Conservation (phyloP, 108 stramenopile genomes). For the Skeletonema potamos region DNA sequence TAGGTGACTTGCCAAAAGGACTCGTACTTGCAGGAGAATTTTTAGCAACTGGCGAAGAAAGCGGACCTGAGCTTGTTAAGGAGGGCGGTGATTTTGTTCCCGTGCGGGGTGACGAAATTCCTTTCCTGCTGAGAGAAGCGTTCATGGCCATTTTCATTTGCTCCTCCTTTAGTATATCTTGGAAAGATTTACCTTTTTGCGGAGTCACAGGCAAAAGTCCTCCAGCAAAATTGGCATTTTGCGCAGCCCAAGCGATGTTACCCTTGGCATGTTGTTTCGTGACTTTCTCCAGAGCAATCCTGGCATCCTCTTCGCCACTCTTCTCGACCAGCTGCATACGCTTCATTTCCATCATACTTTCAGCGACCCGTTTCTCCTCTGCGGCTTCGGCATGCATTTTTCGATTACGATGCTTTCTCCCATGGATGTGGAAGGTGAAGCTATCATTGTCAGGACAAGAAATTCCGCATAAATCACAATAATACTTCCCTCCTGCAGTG, state of each 20-base stretch:
- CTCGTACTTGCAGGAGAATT: background rate
- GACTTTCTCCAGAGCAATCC: constrained; percentile 16
- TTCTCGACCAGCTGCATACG: constrained; percentile 45
- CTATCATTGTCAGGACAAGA: constrained; percentile 68
- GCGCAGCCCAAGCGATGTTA: constrained; percentile 11
- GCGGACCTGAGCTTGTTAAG: background rate
- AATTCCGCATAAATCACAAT: constrained; percentile 63
- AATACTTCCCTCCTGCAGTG: constrained; percentile 11
- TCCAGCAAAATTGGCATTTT: constrained; percentile 1
- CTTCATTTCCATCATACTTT: constrained; percentile 58
- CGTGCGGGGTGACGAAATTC: background rate
- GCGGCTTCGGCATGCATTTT: constrained; percentile 57
- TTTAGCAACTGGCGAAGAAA: background rate
- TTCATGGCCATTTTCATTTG: constrained; percentile 6
- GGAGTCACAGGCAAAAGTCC: background rate
- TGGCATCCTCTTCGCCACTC: constrained; percentile 5
- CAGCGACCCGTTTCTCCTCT: constrained; percentile 60
- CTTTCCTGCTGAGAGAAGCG: background rate
- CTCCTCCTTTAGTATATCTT: constrained; percentile 44
- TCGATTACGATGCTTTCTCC: constrained; percentile 83
- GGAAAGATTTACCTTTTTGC: constrained; percentile 32
- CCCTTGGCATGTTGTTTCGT: background rate
- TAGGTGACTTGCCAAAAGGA: background rate
- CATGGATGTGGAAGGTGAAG: constrained; percentile 69
- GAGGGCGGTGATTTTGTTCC: background rate